phyloP scores from a whole-genome alignment of 352 stramenopile genomes.

The Phytophthora quininea region DNA sequence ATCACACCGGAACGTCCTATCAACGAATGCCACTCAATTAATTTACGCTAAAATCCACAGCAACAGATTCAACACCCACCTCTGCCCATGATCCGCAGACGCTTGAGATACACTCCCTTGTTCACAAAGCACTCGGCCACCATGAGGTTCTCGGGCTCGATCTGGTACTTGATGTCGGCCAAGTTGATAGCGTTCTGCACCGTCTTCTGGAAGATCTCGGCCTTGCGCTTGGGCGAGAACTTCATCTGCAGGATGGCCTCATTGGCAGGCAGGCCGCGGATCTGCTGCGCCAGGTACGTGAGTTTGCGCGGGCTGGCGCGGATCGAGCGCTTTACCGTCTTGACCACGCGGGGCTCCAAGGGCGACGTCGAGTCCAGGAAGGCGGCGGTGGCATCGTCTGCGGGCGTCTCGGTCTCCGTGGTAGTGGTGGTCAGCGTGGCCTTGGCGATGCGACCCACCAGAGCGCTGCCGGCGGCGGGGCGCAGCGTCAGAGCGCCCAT shows the following conservation, averaged over 20 bases:
- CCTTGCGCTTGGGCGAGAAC: conserved; percentile 87
- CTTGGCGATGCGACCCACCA: conserved; percentile 26
- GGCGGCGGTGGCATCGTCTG: conserved; percentile 56
- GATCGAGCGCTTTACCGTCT: conserved; percentile 86
- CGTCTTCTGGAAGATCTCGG: conserved; percentile 84
- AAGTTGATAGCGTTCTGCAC: conserved; percentile 89
- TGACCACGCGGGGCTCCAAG: conserved; percentile 58
- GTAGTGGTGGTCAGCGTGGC: conserved; percentile 50
- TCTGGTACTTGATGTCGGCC: conserved; percentile 89
- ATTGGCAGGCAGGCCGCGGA: conserved; percentile 73
- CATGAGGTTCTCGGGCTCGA: conserved; percentile 85
- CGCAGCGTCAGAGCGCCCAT: conserved; percentile 68
- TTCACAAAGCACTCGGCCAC: conserved; percentile 87
- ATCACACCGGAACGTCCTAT: conserved; percentile 81
- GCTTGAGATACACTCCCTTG: conserved; percentile 86
- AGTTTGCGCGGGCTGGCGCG: conserved; percentile 84
- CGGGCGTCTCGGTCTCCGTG: conserved; percentile 21
- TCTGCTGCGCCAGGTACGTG: conserved; percentile 83
- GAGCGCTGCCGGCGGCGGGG: conserved; percentile 33
- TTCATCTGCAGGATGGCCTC: conserved; percentile 88
- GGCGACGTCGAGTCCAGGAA: conserved; percentile 72
- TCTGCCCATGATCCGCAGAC: conserved; percentile 85
- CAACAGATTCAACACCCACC: conserved; percentile 33
- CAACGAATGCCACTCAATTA: conserved; percentile 9
- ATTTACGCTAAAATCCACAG: neutral